Conservation (phyloP, 176 grass and related monocot species). For the Carex scoparia region DNA sequence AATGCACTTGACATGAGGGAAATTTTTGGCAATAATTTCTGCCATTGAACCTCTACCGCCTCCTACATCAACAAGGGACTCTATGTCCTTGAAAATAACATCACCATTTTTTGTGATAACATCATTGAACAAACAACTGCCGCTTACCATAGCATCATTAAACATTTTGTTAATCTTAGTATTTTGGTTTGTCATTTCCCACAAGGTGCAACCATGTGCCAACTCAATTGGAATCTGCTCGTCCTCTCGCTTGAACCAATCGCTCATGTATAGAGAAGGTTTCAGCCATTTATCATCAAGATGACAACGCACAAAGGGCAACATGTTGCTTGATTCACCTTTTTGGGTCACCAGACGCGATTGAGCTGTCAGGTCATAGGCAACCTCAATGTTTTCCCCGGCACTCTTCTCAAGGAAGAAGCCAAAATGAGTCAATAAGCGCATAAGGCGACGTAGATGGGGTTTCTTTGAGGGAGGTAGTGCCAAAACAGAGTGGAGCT, state of each 20-base stretch:
- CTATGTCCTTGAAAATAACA: constrained; percentile 1
- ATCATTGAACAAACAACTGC: constrained; percentile 15
- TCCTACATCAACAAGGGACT: constrained; percentile 39
- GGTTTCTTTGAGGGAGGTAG: constrained; percentile 18
- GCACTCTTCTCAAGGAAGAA: constrained; percentile 8
- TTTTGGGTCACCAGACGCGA: constrained; percentile 20
- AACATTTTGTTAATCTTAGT: neutral
- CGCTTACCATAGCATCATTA: constrained; percentile 21
- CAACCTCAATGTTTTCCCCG: neutral
- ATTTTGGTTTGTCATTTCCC: neutral
- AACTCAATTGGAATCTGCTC: neutral
- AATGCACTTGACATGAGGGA: constrained; percentile 34
- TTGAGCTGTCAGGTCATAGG: constrained; percentile 27
- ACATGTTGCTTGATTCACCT: neutral
- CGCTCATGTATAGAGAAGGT: neutral
- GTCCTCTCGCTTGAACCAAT: constrained; percentile 28
- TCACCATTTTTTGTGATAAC: neutral
- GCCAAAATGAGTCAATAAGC: constrained; percentile 14
- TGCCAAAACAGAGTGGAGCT: constrained; percentile 17
- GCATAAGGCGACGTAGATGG: constrained; percentile 29
- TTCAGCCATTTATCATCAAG: neutral
- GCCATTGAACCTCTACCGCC: constrained; percentile 20
- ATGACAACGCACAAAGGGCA: neutral
- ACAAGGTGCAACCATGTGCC: constrained; percentile 2
- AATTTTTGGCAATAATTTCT: constrained; percentile 19